phyloP scores from a whole-genome alignment of 129 eudicot species.

The Helianthus tuberosus region DNA sequence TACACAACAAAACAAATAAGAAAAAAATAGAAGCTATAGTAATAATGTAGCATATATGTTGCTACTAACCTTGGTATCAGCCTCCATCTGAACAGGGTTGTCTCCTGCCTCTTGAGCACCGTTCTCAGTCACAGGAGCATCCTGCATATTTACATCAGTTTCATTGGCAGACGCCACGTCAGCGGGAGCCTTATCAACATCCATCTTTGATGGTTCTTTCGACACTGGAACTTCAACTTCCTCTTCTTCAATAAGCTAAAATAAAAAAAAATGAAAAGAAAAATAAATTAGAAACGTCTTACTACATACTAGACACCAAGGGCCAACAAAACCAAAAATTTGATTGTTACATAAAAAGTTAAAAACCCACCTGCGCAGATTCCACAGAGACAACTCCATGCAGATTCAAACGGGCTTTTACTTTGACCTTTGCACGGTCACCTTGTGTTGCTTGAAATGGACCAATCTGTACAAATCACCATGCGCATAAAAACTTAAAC shows the following conservation, averaged over 20 bases:
- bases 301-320: not conserved
- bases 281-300: not conserved
- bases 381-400: conserved; percentile 91
- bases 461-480: conserved; percentile 65
- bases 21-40: not conserved
- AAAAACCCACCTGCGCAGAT: conserved; percentile 68
- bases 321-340: not conserved
- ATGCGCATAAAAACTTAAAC: not conserved
- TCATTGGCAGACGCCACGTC: conserved; percentile 50
- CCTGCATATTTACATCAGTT: conserved; percentile 86
- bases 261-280: not conserved
- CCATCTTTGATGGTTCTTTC: conserved; percentile 76
- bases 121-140: conserved; percentile 72
- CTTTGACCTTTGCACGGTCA: conserved; percentile 77
- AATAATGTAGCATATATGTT: not conserved
- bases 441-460: conserved; percentile 80
- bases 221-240: conserved; percentile 77
- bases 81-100: conserved; percentile 72
- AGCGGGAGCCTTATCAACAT: conserved; percentile 59
- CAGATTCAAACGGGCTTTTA: conserved; percentile 72
- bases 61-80: conserved; percentile 71
- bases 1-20: conserved; percentile 7
- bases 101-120: conserved; percentile 65
- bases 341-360: not conserved
- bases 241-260: conserved; percentile 90